Percentiles rank a stretch among this genome's conserved stretches.
These are phyloP conservation scores for Sambucus nigra DNA, from an alignment of 129 eudicot genomes.

Conservation along the genomic window DNA sequence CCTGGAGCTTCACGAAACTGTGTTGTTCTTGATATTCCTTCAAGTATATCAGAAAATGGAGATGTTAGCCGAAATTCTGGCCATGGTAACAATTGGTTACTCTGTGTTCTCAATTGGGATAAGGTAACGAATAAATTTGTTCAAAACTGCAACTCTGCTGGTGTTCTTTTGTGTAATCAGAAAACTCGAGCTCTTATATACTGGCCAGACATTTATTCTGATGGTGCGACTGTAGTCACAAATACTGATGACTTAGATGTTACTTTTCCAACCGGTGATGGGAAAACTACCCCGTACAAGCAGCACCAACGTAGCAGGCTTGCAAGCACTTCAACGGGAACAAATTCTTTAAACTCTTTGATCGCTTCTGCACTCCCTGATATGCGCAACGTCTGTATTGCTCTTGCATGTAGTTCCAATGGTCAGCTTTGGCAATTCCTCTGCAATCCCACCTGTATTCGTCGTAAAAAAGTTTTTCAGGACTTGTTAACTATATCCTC, in stretches of 20 bases:
- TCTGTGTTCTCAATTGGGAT: slow-evolving; percentile 55
- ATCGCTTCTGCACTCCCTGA: slow-evolving; percentile 52
- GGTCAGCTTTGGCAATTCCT: slow-evolving; percentile 71
- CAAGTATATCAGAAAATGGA: slow-evolving; percentile 30
- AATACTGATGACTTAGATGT: slow-evolving; percentile 29
- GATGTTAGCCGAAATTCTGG: slow-evolving; percentile 29
- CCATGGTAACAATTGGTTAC: slow-evolving; percentile 45
- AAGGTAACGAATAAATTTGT: slow-evolving; percentile 14
- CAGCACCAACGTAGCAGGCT: slow-evolving; percentile 17
- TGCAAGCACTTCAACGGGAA: slow-evolving; percentile 18
- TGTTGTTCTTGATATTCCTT: slow-evolving; percentile 58
- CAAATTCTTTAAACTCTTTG: slow-evolving; percentile 54
- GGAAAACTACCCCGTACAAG: slow-evolving; percentile 27
- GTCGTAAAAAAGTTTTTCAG: slow-evolving; percentile 15
- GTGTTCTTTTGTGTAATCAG: slow-evolving; percentile 60
- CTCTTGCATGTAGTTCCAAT: slow-evolving; percentile 67
- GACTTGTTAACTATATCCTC: slow-evolving; percentile 25
- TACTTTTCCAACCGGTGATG: slow-evolving; percentile 12
- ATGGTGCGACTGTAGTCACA: slow-evolving; percentile 14
- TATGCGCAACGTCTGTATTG: slow-evolving; percentile 38
- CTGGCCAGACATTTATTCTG: slow-evolving; percentile 69
- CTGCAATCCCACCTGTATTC: slow-evolving; percentile 54
- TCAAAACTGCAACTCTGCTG: slow-evolving; percentile 49
- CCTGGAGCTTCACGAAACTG: slow-evolving; percentile 66
- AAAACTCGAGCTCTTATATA: slow-evolving; percentile 46